Evolutionary conservation across 371 early-diverging fungal species (phyloP).

Genomic region (Fennellomyces sp.): DNA sequence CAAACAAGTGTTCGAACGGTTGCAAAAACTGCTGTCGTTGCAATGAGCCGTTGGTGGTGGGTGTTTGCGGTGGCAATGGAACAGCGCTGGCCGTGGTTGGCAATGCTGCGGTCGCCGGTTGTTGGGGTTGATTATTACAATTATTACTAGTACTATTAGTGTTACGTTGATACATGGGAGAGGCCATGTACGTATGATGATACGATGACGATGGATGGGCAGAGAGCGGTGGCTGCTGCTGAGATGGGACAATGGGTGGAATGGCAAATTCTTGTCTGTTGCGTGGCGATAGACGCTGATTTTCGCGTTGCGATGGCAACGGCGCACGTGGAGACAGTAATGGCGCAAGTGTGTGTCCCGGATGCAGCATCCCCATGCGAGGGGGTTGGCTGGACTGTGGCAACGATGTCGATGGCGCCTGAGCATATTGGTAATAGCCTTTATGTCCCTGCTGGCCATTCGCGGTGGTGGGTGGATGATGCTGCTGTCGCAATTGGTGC

Average conservation of each 20-base stretch:
- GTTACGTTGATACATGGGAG: constrained; percentile 11
- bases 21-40: constrained; percentile 57
- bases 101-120: neutral
- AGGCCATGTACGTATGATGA: constrained; percentile 10
- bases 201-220: constrained; percentile 11
- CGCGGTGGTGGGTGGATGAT: constrained; percentile 23
- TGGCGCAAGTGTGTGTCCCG: constrained; percentile 33
- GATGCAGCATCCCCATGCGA: constrained; percentile 19
- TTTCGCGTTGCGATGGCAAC: constrained; percentile 4
- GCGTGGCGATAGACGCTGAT: constrained; percentile 18
- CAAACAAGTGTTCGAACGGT: constrained; percentile 62
- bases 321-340: constrained; percentile 34
- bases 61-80: constrained; percentile 17
- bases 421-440: neutral
- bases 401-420: neutral
- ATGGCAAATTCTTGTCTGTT: constrained; percentile 43
- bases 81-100: constrained; percentile 22
- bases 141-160: neutral
- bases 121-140: neutral
- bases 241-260: constrained; percentile 54
- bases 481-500: constrained; percentile 12
- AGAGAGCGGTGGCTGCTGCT: constrained; percentile 43
- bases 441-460: constrained; percentile 12
- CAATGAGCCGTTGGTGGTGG: constrained; percentile 28
- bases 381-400: constrained; percentile 3